Percentiles rank a stretch among this genome's conserved stretches.
These are phyloP conservation scores for Puya raimondii DNA, from an alignment of 176 grass and related monocot species.

Conservation along the genomic window DNA sequence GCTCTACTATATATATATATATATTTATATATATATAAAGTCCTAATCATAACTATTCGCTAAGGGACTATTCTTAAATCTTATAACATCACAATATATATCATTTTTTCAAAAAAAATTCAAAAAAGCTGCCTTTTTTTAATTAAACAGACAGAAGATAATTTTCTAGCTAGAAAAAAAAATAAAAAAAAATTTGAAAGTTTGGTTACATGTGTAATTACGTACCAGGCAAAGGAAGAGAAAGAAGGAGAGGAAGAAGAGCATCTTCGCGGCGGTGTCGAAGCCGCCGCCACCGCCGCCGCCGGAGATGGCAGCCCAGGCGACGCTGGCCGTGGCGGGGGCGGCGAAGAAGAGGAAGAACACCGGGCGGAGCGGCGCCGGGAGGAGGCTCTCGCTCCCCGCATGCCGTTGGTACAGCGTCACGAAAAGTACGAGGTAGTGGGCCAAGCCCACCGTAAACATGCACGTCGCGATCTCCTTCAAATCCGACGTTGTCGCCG, in stretches of 20 bases:
- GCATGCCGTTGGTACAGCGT: constrained; percentile 60
- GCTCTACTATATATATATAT: too few species aligned
- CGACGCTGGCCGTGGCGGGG: constrained; percentile 43
- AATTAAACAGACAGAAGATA: too few species aligned
- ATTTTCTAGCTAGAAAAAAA: too few species aligned
- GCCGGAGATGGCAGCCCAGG: constrained; percentile 37
- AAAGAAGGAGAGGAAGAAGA: constrained; percentile 70
- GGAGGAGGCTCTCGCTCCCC: constrained; percentile 49
- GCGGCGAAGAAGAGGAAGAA: constrained; percentile 77
- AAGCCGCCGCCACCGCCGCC: constrained; percentile 18
- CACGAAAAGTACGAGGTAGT: constrained; percentile 72
- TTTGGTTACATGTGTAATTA: background rate
- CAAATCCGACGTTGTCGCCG: constrained; percentile 25
- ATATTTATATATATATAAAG: too few species aligned
- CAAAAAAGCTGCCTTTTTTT: too few species aligned
- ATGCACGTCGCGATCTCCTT: constrained; percentile 38
- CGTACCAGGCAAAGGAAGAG: constrained; percentile 49
- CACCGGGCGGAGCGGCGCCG: constrained; percentile 55
- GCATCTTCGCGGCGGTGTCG: constrained; percentile 37
- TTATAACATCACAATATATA: too few species aligned
- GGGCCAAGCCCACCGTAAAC: constrained; percentile 51
- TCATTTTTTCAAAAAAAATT: too few species aligned
- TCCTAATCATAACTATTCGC: too few species aligned
- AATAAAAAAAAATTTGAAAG: too few species aligned
- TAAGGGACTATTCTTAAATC: too few species aligned